Evolutionary conservation across 2,329 filamentous ascomycete genomes (phyloP).

Genomic region (Pseudogymnoascus sp.): DNA sequence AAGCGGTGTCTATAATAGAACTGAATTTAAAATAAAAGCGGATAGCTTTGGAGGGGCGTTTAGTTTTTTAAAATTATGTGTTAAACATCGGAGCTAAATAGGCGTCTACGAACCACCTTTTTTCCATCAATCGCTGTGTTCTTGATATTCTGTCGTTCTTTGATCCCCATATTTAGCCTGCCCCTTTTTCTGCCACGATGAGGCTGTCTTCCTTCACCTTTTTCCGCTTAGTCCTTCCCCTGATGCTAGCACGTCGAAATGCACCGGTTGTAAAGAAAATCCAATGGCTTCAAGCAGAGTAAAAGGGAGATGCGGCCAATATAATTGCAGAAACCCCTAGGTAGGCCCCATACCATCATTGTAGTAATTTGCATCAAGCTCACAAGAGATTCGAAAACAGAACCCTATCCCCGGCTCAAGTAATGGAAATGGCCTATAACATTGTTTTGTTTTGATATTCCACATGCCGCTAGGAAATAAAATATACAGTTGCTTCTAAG

Average conservation of each 20-base stretch:
- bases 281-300: neutral
- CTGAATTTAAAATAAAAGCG: constrained; percentile 1
- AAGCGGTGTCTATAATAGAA: constrained; percentile 7
- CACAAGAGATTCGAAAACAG: too few relatives aligned
- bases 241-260: neutral
- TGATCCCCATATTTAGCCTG: neutral
- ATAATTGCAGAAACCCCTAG: neutral
- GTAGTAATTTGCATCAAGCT: too few relatives aligned
- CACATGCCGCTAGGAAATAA: too few relatives aligned
- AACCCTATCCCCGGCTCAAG: too few relatives aligned
- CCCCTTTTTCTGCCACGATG: neutral
- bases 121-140: neutral
- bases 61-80: constrained; percentile 2
- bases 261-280: neutral
- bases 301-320: neutral
- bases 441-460: too few relatives aligned
- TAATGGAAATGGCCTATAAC: too few relatives aligned
- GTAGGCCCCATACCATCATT: too few relatives aligned
- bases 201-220: neutral
- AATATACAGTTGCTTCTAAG: too few relatives aligned
- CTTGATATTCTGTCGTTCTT: neutral
- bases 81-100: neutral
- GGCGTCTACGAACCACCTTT: neutral
- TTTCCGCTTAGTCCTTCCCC: neutral
- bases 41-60: constrained; percentile 5